Conservation (phyloP, 495 filamentous ascomycete species). For the Hypoxylon cercidicola region DNA sequence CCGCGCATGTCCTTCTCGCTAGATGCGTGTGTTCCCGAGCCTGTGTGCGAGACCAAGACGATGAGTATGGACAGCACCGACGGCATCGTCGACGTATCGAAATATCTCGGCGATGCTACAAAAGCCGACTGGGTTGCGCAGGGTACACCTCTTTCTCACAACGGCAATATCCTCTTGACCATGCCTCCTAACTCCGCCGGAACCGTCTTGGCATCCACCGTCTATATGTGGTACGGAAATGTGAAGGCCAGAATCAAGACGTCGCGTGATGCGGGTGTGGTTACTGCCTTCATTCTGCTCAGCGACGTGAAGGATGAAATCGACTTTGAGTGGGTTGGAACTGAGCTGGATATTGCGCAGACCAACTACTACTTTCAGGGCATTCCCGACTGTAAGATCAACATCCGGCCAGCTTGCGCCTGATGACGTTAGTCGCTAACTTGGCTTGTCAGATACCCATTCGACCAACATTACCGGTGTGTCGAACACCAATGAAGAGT, state of each 20-base stretch:
- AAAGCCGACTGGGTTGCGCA: constrained; percentile 88
- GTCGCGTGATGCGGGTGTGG: constrained; percentile 84
- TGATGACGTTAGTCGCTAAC: constrained; percentile 30
- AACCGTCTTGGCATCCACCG: constrained; percentile 86
- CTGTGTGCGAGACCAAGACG: constrained; percentile 77
- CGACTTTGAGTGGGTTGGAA: constrained; percentile 93
- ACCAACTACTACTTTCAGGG: constrained; percentile 98
- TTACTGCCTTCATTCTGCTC: constrained; percentile 94
- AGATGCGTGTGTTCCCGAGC: constrained; percentile 86
- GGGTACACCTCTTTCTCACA: constrained; percentile 73
- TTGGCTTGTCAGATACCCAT: constrained; percentile 70
- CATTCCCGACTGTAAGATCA: constrained; percentile 84
- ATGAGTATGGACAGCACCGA: constrained; percentile 78
- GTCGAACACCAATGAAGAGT: constrained; percentile 79
- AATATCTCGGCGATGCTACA: constrained; percentile 85
- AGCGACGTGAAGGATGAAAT: constrained; percentile 98
- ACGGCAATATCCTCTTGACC: constrained; percentile 78
- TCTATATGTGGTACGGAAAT: constrained; percentile 98
- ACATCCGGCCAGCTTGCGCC: neutral
- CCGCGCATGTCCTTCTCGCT: constrained; percentile 80
- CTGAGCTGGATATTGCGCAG: constrained; percentile 79
- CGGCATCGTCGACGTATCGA: constrained; percentile 71
- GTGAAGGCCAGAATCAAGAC: constrained; percentile 88
- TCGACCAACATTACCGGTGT: constrained; percentile 71
- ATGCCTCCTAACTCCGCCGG: constrained; percentile 84